These are phyloP conservation scores for Zygotorulaspora danielsina DNA, from an alignment of 805 yeast genomes.

Conservation along the genomic window DNA sequence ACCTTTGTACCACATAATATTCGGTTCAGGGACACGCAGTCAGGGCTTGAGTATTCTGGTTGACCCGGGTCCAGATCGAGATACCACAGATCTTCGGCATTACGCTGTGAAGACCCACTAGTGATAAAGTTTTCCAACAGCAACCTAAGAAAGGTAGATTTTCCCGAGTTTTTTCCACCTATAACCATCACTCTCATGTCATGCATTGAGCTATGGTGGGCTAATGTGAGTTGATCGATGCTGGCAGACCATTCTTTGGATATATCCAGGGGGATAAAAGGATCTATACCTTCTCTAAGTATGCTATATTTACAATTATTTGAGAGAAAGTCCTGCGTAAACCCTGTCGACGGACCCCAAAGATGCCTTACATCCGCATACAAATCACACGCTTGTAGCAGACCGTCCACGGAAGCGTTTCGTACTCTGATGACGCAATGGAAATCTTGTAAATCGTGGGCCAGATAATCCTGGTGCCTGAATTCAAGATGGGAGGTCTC, in stretches of 20 bases:
- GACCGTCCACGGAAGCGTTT: constrained; percentile 13
- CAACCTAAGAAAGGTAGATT: constrained; percentile 62
- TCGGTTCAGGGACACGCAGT: constrained; percentile 54
- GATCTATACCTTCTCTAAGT: constrained; percentile 11
- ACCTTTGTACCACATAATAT: constrained; percentile 17
- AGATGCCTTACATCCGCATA: constrained; percentile 21
- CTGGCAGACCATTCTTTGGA: constrained; percentile 22
- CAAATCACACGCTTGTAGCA: constrained; percentile 17
- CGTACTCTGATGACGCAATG: constrained; percentile 24
- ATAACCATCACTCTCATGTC: constrained; percentile 36
- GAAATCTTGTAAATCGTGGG: constrained; percentile 17
- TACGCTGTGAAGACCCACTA: constrained; percentile 7
- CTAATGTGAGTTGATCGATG: constrained; percentile 23
- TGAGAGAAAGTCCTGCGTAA: constrained; percentile 3
- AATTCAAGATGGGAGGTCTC: constrained; percentile 16
- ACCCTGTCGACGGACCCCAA: constrained; percentile 22
- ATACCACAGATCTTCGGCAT: constrained; percentile 39
- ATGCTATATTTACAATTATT: constrained; percentile 16
- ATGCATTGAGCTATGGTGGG: constrained; percentile 21
- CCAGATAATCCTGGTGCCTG: constrained; percentile 9
- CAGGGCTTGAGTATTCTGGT: constrained; percentile 71
- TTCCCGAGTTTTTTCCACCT: constrained; percentile 72
- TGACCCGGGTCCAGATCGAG: constrained; percentile 90
- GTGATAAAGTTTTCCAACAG: constrained; percentile 47
- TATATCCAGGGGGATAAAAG: constrained; percentile 18